These are phyloP conservation scores for Saccharomycopsis sp. DNA, from an alignment of 805 yeast genomes.

Conservation along the genomic window DNA sequence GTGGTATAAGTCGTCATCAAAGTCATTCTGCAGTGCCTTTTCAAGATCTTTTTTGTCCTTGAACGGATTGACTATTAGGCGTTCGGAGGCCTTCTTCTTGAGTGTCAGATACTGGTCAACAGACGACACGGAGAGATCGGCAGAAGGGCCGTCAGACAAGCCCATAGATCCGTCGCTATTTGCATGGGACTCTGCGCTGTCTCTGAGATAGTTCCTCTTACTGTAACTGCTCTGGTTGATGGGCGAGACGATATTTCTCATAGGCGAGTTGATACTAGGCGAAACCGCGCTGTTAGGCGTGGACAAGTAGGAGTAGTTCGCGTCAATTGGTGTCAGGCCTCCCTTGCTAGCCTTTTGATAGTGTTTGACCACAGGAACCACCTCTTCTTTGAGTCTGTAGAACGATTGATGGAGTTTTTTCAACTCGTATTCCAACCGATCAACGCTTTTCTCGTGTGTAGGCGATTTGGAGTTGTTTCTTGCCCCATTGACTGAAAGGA, in stretches of 20 bases:
- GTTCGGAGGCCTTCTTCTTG: constrained; percentile 8
- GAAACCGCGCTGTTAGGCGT: constrained; percentile 4
- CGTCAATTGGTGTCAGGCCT: constrained; percentile 8
- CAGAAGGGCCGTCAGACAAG: not conserved
- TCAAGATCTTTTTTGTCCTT: constrained; percentile 15
- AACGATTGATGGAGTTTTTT: constrained; percentile 11
- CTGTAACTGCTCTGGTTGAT: constrained; percentile 7
- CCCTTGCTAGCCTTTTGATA: constrained; percentile 5
- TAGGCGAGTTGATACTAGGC: constrained; percentile 10
- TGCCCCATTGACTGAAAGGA: not conserved
- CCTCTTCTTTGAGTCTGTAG: constrained; percentile 18
- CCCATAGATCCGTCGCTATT: not conserved
- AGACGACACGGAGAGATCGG: not conserved
- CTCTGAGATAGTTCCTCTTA: constrained; percentile 4
- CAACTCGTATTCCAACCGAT: constrained; percentile 12
- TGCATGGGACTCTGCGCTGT: constrained; percentile 1
- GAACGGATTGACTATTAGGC: constrained; percentile 11
- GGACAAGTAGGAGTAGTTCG: not conserved
- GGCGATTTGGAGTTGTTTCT: constrained; percentile 1
- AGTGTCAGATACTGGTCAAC: not conserved
- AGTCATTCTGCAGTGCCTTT: constrained; percentile 3
- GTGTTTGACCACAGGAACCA: constrained; percentile 15
- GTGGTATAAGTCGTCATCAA: constrained; percentile 7
- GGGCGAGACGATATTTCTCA: constrained; percentile 14
- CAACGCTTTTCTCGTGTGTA: constrained; percentile 8